Conservation (phyloP, 345 rosid species). For the Ailanthus altissimus region DNA sequence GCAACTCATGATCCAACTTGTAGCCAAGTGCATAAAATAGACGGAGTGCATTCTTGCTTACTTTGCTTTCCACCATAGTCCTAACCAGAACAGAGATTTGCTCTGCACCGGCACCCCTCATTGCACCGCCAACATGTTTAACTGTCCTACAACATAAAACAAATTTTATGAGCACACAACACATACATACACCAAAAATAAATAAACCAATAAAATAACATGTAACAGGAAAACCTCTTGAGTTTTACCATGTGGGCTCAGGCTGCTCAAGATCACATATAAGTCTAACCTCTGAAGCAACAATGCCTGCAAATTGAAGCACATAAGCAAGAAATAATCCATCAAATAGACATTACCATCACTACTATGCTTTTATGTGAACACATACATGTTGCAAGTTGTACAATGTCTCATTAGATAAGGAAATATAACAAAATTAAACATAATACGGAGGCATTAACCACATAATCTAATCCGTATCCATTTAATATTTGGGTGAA, state of each 20-base stretch:
- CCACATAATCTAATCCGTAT: background rate
- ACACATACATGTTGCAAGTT: background rate
- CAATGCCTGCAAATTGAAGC: slow-evolving; percentile 49
- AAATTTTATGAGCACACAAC: slow-evolving; percentile 3
- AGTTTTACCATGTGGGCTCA: slow-evolving; percentile 74
- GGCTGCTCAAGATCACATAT: slow-evolving; percentile 89
- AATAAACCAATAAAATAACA: background rate
- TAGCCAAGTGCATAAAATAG: slow-evolving; percentile 82
- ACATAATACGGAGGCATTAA: background rate
- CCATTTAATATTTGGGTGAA: background rate
- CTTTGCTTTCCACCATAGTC: slow-evolving; percentile 87
- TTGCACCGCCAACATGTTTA: slow-evolving; percentile 87
- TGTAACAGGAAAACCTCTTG: background rate
- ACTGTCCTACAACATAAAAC: slow-evolving; percentile 56
- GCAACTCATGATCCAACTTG: slow-evolving; percentile 87
- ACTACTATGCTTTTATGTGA: background rate
- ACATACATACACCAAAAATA: background rate
- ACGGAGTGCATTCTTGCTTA: slow-evolving; percentile 87
- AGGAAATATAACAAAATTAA: background rate
- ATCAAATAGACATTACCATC: background rate
- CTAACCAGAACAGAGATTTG: slow-evolving; percentile 85
- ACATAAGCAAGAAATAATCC: slow-evolving; percentile 11
- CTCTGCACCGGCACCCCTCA: slow-evolving; percentile 94
- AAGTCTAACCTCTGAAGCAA: slow-evolving; percentile 75
- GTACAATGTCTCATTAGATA: background rate